Percentiles rank a stretch among this genome's conserved stretches.
These are phyloP conservation scores for Conticribra weissflogii DNA, from an alignment of 108 stramenopile species.

Conservation along the genomic window DNA sequence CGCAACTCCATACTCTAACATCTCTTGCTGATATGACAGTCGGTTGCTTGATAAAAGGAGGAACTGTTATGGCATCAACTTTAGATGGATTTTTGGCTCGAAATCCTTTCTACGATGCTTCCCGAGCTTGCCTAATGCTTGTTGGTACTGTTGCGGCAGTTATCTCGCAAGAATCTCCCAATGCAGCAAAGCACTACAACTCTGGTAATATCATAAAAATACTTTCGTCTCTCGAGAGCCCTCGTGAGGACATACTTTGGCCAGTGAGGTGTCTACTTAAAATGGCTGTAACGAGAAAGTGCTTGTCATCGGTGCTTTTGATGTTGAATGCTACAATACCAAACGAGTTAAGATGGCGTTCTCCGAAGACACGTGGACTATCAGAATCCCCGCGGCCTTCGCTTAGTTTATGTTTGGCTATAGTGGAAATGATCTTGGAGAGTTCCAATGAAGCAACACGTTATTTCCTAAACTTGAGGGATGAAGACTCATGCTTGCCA, in stretches of 20 bases:
- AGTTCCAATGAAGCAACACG: constrained; percentile 54
- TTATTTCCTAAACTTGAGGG: constrained; percentile 57
- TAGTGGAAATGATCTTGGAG: constrained; percentile 63
- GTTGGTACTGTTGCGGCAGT: constrained; percentile 43
- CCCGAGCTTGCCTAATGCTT: constrained; percentile 73
- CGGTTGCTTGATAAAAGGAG: constrained; percentile 76
- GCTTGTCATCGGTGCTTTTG: constrained; percentile 56
- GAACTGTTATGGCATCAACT: constrained; percentile 60
- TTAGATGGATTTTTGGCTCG: constrained; percentile 62
- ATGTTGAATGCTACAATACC: constrained; percentile 78
- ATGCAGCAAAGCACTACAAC: constrained; percentile 1
- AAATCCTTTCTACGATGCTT: constrained; percentile 66
- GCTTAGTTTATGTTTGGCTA: constrained; percentile 55
- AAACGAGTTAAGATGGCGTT: constrained; percentile 71
- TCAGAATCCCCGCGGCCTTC: constrained; percentile 26
- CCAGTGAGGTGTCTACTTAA: constrained; percentile 68
- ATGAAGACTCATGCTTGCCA: constrained; percentile 50
- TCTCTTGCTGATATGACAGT: constrained; percentile 86
- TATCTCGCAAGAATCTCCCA: constrained; percentile 42
- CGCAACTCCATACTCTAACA: constrained; percentile 20
- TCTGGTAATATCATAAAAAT: constrained; percentile 37
- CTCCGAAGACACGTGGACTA: constrained; percentile 22
- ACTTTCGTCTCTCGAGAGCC: constrained; percentile 27
- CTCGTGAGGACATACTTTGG: constrained; percentile 59
- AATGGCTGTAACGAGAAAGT: constrained; percentile 70